Evolutionary conservation across 2,329 filamentous ascomycete genomes (phyloP), one percentile per base, ranked within the genome.

Genomic region (Penicillium sp.): DNA sequence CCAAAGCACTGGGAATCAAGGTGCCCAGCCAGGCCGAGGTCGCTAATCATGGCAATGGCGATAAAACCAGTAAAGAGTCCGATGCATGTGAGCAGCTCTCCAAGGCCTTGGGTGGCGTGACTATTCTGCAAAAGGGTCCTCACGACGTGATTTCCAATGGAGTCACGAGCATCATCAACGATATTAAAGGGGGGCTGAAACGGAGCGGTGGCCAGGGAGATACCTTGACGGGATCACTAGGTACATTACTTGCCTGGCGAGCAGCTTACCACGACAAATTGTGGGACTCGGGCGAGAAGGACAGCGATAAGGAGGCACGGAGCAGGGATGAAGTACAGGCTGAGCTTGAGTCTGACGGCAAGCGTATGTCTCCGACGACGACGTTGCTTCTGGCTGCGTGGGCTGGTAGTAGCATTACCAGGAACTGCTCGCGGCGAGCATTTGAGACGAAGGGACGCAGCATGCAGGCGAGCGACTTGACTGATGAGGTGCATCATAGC

Each of bases 131-230:
- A 62, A 98, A 98, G 70, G 92, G 92, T 2, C 62, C 66, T 2
- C 78, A 78, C 44, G 92, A 98, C 65, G 79, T 83, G 48, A 85
- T 98, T 43, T 87, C 82, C 2, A 85, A 95, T 54, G 86, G 89
- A 9, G 70, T 75, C 41, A 73, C 73, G 37, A 94, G 85, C n/a
- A 66, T 89, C 16, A 69, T 84, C 0, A 84, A 82, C 16, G 88
- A 95, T 51, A 67, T 89, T 2, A 68, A 79, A 55, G 92, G 92
- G 6, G 90, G 90, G 1, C 66, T 80, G 62, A 98, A 98, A 76
- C 75, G 92, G 48, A 90, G 85, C 41, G 92, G 90, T 32, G 92
- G 92, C 0, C 92, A 98, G 67, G 92, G 92, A 1, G 92, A 98
- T 66, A 96, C 92, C 3, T 70, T 98, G 49, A 96, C 92, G 0